These are phyloP conservation scores for Aspergillus biplanus DNA, from an alignment of 495 filamentous ascomycete species.

Conservation along the genomic window DNA sequence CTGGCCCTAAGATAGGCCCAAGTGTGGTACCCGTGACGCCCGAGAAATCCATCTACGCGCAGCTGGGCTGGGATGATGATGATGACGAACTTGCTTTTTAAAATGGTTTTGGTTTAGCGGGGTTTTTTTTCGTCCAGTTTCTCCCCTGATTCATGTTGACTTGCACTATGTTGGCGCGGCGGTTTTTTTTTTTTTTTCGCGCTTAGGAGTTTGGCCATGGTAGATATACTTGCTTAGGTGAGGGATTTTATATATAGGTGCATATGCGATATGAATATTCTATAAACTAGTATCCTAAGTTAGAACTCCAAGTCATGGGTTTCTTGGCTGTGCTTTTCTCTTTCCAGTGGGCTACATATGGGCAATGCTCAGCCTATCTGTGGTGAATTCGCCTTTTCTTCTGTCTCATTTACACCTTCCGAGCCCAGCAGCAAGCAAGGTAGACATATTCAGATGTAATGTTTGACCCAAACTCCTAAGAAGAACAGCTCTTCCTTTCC, in stretches of 20 bases:
- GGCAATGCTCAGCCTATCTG: no score
- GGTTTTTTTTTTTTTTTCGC: not conserved
- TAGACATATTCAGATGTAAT: no score
- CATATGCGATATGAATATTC: not conserved
- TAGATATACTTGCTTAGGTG: not conserved
- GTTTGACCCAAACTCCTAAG: no score
- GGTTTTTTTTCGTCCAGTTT: constrained; percentile 10
- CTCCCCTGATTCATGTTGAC: not conserved
- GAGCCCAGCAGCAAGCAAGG: no score
- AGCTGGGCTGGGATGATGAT: constrained; percentile 78
- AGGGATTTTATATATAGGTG: not conserved
- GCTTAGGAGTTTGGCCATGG: not conserved
- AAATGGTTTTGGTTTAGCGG: constrained; percentile 20
- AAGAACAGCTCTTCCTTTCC: no score
- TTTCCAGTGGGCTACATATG: no score
- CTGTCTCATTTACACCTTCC: no score
- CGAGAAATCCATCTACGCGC: constrained; percentile 66
- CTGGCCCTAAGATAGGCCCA: not conserved
- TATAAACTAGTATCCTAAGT: no score
- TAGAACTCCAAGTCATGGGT: no score
- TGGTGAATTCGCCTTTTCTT: no score
- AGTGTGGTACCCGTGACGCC: constrained; percentile 40
- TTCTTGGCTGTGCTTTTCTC: no score
- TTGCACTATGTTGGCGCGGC: not conserved
- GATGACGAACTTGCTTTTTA: constrained; percentile 37